phyloP scores from a whole-genome alignment of 257 asterid species.

The Ilex aquifolium region DNA sequence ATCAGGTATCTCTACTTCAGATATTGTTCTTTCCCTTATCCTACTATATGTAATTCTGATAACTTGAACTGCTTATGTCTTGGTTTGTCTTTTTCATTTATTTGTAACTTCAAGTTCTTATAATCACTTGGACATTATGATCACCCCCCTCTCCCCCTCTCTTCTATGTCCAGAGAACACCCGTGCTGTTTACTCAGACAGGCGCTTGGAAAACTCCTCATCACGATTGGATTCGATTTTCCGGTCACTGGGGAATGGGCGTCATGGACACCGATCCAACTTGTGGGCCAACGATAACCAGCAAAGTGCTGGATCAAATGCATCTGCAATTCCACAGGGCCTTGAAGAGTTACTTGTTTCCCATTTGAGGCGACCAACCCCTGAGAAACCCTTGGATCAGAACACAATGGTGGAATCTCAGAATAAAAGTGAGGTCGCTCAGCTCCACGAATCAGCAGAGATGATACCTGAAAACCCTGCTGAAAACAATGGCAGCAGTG shows the following conservation, averaged over 20 bases:
- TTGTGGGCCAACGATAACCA: constrained; percentile 71
- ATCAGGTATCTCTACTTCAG: constrained; percentile 34
- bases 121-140: background rate
- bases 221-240: constrained; percentile 75
- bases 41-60: too few species aligned
- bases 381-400: constrained; percentile 49
- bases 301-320: constrained; percentile 60
- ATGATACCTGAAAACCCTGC: constrained; percentile 30
- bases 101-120: too few species aligned
- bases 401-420: constrained; percentile 34
- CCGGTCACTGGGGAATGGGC: constrained; percentile 81
- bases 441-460: constrained; percentile 43
- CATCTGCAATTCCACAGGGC: constrained; percentile 74
- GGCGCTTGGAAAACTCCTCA: constrained; percentile 55
- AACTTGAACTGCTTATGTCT: background rate
- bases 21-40: too few species aligned
- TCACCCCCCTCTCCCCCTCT: constrained; percentile 12
- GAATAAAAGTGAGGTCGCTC: constrained; percentile 44
- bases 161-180: constrained; percentile 39
- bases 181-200: constrained; percentile 41
- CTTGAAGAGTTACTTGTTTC: constrained; percentile 83
- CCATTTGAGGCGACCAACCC: constrained; percentile 60
- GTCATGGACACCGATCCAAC: constrained; percentile 78
- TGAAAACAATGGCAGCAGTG: constrained; percentile 35
- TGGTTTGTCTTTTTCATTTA: too few species aligned